Base-by-base conservation (phyloP, 129 eudicot species). In the Logfia minima region DNA sequence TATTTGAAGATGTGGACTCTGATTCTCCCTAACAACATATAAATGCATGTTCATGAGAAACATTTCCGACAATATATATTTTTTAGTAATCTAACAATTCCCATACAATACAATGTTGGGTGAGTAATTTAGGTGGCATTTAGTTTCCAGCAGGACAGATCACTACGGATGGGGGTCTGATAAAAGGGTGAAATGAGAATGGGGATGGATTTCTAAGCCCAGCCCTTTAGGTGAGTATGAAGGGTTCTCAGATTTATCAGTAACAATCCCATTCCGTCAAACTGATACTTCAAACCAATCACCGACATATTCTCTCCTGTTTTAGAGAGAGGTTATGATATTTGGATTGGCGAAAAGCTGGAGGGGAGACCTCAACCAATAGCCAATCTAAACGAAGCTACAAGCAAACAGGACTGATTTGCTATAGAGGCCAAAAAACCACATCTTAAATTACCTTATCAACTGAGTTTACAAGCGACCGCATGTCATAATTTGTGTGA, bases 401-500 rank as follows among this genome's bases (percentile, higher is more conserved):
- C 22, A 31, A 65, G 39, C 66, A 80, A 77, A 41, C 62, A 37
- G 70, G 41, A 9, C 39, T 70, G 28, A 39, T 60, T 61, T 70
- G 21, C 18, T 51, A 45, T 39, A 32, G 34, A 37, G 17, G 6
- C 59, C 22, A 66, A 35, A 41, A 66, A 13, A 52, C 23, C 70
- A 37, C 75, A 65, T 78, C 70, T 72, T 7, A 52, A 59, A 52
- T 81, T 88, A 90, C 98, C 96, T 93, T 84, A 63, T 71, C 85
- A 69, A 52, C 64, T 71, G 96, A 86, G 63, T 84, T 90, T 45
- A 87, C 88, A 63, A 88, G 86, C 41, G 83, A 82, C 66, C 97
- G 86, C 96, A 90, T 82, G 75, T 93, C 98, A 67, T 88, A 90
- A 62, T 86, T 93, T 72, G 97, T 84, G 79, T 93, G 98, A 52